Conservation (phyloP, 139 green algal species). For the Penium margaritaceum region DNA sequence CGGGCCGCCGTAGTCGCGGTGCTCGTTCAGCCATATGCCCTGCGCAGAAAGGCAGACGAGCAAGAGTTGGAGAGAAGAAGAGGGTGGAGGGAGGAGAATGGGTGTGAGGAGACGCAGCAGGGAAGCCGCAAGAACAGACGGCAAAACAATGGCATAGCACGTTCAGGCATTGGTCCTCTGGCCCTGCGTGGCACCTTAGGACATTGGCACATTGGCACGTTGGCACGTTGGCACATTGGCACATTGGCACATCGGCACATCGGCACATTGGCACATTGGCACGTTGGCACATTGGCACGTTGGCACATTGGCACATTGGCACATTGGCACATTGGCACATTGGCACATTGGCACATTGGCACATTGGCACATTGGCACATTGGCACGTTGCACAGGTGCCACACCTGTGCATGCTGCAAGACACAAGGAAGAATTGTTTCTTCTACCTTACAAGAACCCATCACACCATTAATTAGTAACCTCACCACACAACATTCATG, state of each 20-base stretch:
- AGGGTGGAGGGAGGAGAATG: too few species aligned
- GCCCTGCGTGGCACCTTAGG: background rate
- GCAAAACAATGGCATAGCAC: background rate
- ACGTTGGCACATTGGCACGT: background rate
- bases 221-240: background rate
- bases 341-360: background rate
- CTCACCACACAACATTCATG: background rate
- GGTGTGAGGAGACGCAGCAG: background rate
- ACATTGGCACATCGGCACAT: background rate
- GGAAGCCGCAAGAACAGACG: background rate
- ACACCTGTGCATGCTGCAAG: background rate
- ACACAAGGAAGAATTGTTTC: background rate
- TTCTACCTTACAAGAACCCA: background rate
- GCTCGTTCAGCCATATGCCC: slow-evolving; percentile 49
- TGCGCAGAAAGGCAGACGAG: background rate
- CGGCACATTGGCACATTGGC: background rate
- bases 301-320: background rate
- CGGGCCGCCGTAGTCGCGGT: slow-evolving; percentile 40
- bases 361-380: background rate
- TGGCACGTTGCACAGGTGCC: background rate
- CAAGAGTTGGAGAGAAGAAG: too few species aligned
- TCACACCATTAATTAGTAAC: background rate
- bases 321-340: background rate
- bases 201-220: background rate
- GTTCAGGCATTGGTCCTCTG: background rate